Evolutionary conservation across 2,329 filamentous ascomycete genomes (phyloP), one percentile per base, ranked within the genome.

Genomic region (Fusarium ambrosium): DNA sequence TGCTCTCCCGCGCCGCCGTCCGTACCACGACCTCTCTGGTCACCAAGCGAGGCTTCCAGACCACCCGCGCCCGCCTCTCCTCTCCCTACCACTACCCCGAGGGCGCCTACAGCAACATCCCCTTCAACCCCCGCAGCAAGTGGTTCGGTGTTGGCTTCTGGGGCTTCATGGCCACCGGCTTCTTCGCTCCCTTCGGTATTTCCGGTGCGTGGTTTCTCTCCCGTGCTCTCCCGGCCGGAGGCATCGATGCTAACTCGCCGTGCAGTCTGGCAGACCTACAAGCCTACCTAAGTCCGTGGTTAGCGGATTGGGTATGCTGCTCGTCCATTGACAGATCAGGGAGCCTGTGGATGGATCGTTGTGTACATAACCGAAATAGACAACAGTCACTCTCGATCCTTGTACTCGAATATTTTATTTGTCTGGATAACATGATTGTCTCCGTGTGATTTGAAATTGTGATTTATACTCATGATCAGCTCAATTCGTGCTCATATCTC

Each of bases 21-120:
- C 90, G 90, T 83, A 89, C 88, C 84, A 91, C 92, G 83, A 91
- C 92, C 82, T 87, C 89, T 77, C 85, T 92, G 83, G 89, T 95
- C 87, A 90, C 92, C 90, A 95, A 95, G 88, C 95, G 97, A 86
- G 95, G 93, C 87, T 98, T 99, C 93, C 93, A 95, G 86, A 92
- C 94, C 82, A 97, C 96, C 84, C 94, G 94, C 82, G 87, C 93
- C 84, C 95, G 94, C 85, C 87, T 97, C 84, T 91, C 89, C 80
- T 97, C 94, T 84, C 95, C 95, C 76, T 98, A 97, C 92, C 97
- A 99, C 90, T 99, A 99, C 89, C 93, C 96, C 80, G 96, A 98
- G 89, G 97, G 96, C 77, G 94, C 96, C 82, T 93, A 95, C 86
- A 92, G 90, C 89, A 98, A 98, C 91, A 87, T 99, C 78, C 97